Base-by-base conservation (phyloP, 257 asterid species). In the Coffea canephora region DNA sequence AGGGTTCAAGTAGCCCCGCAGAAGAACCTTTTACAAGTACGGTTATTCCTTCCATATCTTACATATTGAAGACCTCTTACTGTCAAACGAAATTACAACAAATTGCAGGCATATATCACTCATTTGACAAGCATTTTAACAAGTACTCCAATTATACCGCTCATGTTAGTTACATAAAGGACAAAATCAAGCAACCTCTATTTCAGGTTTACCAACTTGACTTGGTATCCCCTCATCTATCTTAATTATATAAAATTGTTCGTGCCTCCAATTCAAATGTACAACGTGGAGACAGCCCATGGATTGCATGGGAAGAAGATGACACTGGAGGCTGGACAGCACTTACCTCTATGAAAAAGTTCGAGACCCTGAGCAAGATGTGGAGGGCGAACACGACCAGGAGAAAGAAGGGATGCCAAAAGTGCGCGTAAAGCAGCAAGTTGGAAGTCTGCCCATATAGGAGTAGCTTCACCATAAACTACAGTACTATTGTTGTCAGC, bases 331-430 rank as follows among this genome's bases (percentile, higher is more conserved):
- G 69, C 65, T 57, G 12, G 23, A 65, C 61, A 71, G 41, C 45
- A 62, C 79, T 85, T 81, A 92, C 98, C 98, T 91, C 83, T 85
- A 25, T 87, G 91, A 74, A 91, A 91, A 83, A 93, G 94, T 76
- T 91, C 88, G 9, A 90, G 88, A 81, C 92, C 84, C 62, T 81
- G 89, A 67, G 91, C 86, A 25, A 93, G 89, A 85, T 93, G 89
- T 8, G 93, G 82, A 31, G 98, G 94, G 65, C 95, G 94, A 77
- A 70, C 83, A 77, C 84, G 86, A 77, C 92, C 89, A 6, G 94
- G 92, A 13, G 98, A 95, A 89, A 91, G 89, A 80, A 95, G 96
- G 82, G 98, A 95, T 57, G 95, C 97, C 87, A 89, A 82, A 87
- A 95, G 96, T 69, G 98, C 97, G 75, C 87, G 97, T 55, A 95